Base-by-base conservation (phyloP, 331 rosid species). In the Rosa hybrid region DNA sequence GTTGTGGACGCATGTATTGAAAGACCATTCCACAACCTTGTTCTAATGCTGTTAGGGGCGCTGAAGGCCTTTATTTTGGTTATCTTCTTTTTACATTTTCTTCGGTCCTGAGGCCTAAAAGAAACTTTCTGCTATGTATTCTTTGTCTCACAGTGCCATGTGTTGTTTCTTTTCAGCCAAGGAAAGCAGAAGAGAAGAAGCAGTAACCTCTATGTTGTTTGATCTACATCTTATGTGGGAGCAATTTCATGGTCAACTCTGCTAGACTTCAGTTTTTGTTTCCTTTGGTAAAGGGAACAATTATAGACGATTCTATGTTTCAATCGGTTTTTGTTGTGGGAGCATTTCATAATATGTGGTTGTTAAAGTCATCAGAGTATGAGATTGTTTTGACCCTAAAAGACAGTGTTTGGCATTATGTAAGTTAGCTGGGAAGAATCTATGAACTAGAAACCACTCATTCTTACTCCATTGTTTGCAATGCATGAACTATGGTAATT, bases 161-260 rank as follows among this genome's bases (percentile, higher is more conserved):
- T 83, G 62, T 68, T 65, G 67, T 45, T 63, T 82, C 65, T 87
- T 34, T 74, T 88, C 94, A 90, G 96, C 96, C 97, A 4, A 91
- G 92, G 89, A 94, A 94, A 94, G 97, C 98, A 50, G 91, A 91
- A 86, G 97, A 92, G 74, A 94, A 91, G 89, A 90, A 90, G 88
- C 96, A 91, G 70, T 92, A 77, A 69, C 77, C 76, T 77, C 51
- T 76, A 48, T 80, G 5, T 34, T 78, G 34, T 62, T 60, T 75
- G 62, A 63, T 76, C 80, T 11, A 39, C 63, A 72, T 30, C 8
- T 8, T 5, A 71, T 27, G 72, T 45, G 49, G 80, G 70, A 73
- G 27, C 64, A 38, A 8, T 30, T 13, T 12, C 7, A 0, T 67
- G 17, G 50, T 13, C 60, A 49, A 30, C 38, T 23, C 12, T 49